Evolutionary conservation across 106 monocot species (phyloP).

Genomic region (Xerophyta viscosa): DNA sequence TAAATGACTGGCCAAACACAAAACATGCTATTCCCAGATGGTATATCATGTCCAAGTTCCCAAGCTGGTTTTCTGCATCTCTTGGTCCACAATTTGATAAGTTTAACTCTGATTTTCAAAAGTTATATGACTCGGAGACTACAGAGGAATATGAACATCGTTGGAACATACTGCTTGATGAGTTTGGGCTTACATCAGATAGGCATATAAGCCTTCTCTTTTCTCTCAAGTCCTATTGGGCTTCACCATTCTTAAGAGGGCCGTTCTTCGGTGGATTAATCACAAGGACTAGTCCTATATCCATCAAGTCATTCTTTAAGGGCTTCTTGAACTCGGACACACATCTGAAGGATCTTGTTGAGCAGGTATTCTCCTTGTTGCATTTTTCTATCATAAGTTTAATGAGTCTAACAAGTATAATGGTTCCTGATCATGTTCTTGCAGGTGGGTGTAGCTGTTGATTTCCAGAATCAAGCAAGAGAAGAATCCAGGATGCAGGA

Average conservation of each 20-base stretch:
- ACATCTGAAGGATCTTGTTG: conserved; percentile 70
- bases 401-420: background rate
- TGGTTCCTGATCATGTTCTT: conserved; percentile 2
- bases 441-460: conserved; percentile 75
- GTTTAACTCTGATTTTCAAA: conserved; percentile 52
- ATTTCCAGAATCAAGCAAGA: conserved; percentile 75
- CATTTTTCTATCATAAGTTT: background rate
- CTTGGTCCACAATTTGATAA: conserved; percentile 58
- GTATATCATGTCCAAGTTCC: conserved; percentile 52
- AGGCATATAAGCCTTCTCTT: conserved; percentile 51
- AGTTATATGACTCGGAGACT: conserved; percentile 39
- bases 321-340: conserved; percentile 68
- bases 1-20: conserved; percentile 34
- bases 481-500: conserved; percentile 57
- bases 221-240: conserved; percentile 52
- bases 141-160: conserved; percentile 58
- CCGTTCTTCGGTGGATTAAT: conserved; percentile 67
- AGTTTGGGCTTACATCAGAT: conserved; percentile 52
- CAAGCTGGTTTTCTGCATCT: conserved; percentile 54
- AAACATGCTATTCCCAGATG: conserved; percentile 48
- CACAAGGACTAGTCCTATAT: conserved; percentile 21
- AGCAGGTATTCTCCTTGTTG: conserved; percentile 40
- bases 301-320: conserved; percentile 55
- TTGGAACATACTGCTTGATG: conserved; percentile 48
- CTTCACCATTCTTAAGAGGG: conserved; percentile 46